These are phyloP conservation scores for Tuber aestivum DNA, from an alignment of 495 filamentous ascomycete species.

Conservation along the genomic window DNA sequence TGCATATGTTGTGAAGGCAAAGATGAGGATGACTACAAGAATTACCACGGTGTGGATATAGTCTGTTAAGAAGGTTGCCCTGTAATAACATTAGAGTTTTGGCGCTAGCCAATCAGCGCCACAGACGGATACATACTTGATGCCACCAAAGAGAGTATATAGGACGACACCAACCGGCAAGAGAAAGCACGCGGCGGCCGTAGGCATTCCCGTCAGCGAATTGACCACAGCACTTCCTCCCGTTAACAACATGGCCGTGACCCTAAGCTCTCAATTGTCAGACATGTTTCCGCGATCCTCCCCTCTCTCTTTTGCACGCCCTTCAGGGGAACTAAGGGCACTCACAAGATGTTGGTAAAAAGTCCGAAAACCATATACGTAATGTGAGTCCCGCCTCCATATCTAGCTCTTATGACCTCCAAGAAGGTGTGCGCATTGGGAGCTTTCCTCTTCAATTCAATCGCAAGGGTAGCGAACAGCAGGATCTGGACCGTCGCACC, in stretches of 20 bases:
- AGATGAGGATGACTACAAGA: conserved; percentile 82
- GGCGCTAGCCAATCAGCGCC: conserved; percentile 13
- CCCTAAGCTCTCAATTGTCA: conserved; percentile 36
- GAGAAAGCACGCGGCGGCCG: conserved; percentile 83
- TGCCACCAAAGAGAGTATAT: conserved; percentile 72
- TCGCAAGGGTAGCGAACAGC: conserved; percentile 87
- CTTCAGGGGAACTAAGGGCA: not conserved
- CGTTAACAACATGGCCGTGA: conserved; percentile 88
- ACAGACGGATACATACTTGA: conserved; percentile 55
- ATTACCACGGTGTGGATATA: conserved; percentile 84
- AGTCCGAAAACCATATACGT: conserved; percentile 77
- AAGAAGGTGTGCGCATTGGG: conserved; percentile 85
- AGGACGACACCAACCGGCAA: conserved; percentile 77
- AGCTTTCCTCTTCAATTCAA: conserved; percentile 82
- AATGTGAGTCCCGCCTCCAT: conserved; percentile 60
- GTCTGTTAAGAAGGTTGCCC: conserved; percentile 59
- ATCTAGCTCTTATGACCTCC: conserved; percentile 61
- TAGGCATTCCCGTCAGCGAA: conserved; percentile 77
- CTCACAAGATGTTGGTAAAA: conserved; percentile 68
- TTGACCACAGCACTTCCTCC: conserved; percentile 83
- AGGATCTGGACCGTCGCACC: conserved; percentile 65
- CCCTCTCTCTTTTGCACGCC: not conserved
- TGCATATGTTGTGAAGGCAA: conserved; percentile 79
- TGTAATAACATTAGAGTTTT: conserved; percentile 12
- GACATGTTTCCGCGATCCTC: not conserved